Base-by-base conservation (phyloP, 192 early-diverging fungal genomes). In the Gaertneriomyces semiglobifer region DNA sequence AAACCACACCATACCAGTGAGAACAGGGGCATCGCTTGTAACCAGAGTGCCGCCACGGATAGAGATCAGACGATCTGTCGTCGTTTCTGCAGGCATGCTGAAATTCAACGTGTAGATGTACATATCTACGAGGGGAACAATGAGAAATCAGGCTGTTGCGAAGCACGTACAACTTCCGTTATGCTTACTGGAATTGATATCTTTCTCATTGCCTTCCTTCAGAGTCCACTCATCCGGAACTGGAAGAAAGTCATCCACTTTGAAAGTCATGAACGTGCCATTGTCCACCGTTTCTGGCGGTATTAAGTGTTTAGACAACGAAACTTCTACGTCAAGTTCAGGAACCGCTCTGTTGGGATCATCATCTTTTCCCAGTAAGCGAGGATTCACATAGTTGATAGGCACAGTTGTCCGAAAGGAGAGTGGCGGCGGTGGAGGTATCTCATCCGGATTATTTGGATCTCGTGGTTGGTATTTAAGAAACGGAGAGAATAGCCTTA, bases 141-240 rank as follows among this genome's bases (percentile, higher is more conserved):
- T 47, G 45, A 63, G 58, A 61, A 41, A 63, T 7, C 10, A 62
- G 9, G 10, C 38, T 18, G 0, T 9, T 33, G 25, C 25, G 25
- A 33, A 33, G 25, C 25, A 1, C 25, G 25, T 1, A 1, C 48
- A 18, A 18, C 48, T 18, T 45, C 16, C 59, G 3, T 44, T 19
- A 19, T 19, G 51, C 69, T 16, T 60, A 86, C 84, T 86, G 12
- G 84, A 84, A 59, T 83, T 82, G 20, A 79, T 58, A 74, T 86
- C 84, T 55, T 86, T 86, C 60, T 86, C 84, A 44, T 71, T 84
- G 38, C 80, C 80, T 50, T 86, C 84, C 65, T 81, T 84, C 10
- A 82, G 56, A 7, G 69, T 79, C 84, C 84, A 86, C 54, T 86
- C 84, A 33, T 86, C 84, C 3, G 84, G 84, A 6, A 84, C 79